Base-by-base conservation (phyloP, 768 basidiomycete genomes). In the Dioszegia hungarica region DNA sequence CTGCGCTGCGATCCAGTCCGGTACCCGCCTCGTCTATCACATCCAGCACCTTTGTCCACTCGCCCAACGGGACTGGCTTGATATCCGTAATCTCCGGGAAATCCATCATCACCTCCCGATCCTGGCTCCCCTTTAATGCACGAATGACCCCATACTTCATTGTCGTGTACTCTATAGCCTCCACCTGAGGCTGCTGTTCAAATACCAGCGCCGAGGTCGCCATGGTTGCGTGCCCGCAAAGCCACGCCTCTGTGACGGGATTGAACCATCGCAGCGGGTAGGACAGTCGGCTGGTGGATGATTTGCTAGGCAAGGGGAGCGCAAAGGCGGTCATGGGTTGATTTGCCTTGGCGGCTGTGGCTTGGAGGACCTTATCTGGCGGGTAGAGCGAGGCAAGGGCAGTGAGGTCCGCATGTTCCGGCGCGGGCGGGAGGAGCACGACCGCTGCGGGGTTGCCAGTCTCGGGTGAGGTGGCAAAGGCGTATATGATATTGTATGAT, bases 221-320 rank as follows among this genome's bases (percentile, higher is more conserved):
- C 37, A 63, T 48, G 19, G 61, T 63, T 11, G 61, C 61, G 31
- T 63, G 61, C n/a, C 61, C 61, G 44, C 61, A 63, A 14, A 63
- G 38, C 36, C 39, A 38, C 6, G 43, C 54, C 39, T 63, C 61
- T 5, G 11, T 37, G 19, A 24, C 49, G 0, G 61, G 61, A 39
- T 63, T 56, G 47, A 63, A 59, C 61, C 61, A 63, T 27, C 61
- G n/a, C 39, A 63, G 24, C 22, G 24, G 41, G 57, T 56, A 63
- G n/a, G 28, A 19, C 11, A n/a, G n/a, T n/a, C 22, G 17, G 5
- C 4, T 57, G 12, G 22, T 24, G 14, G 31, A 14, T 22, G 28
- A 8, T 20, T 10, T n/a, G 17, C 1, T 38, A 19, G 12, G 20
- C 1, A 56, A 33, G 36, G 61, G 57, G 28, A 63, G 38, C 24